A percentile compares a stretch with the other conserved stretches of the same genome.
phyloP scores from a whole-genome alignment of 371 early-diverging fungal species.

The Mortierella sp. region DNA sequence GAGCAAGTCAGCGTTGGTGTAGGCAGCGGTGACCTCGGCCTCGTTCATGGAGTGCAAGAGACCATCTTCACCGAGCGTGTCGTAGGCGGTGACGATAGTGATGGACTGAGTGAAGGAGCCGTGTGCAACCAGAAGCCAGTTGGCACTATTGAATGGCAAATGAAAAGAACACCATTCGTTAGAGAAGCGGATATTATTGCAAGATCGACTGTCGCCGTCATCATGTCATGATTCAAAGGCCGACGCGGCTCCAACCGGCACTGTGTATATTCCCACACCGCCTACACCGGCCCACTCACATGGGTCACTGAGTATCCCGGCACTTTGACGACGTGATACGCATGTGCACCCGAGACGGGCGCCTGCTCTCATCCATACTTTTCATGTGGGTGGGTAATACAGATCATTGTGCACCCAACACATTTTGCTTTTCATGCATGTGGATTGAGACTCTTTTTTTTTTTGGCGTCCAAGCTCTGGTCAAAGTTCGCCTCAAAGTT shows the following conservation, averaged over 20 bases:
- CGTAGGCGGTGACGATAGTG: constrained; percentile 88
- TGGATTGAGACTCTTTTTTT: too few relatives aligned
- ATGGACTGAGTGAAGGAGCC: constrained; percentile 76
- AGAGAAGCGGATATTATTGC: not conserved
- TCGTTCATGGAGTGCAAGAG: constrained; percentile 88
- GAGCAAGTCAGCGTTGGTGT: constrained; percentile 85
- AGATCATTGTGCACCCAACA: too few relatives aligned
- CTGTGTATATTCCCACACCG: not conserved
- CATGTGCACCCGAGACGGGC: too few relatives aligned
- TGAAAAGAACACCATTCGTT: not conserved
- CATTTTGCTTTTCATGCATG: too few relatives aligned
- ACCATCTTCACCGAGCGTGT: constrained; percentile 90
- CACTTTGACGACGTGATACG: too few relatives aligned
- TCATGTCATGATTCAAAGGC: constrained; percentile 9
- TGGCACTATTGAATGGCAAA: constrained; percentile 58
- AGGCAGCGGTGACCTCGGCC: constrained; percentile 79
- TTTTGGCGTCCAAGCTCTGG: too few relatives aligned
- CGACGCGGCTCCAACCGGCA: constrained; percentile 5
- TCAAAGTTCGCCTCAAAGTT: not conserved
- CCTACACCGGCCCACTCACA: constrained; percentile 12
- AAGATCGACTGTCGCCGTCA: too few relatives aligned
- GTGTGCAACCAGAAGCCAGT: constrained; percentile 80
- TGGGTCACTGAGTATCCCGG: too few relatives aligned
- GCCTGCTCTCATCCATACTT: too few relatives aligned
- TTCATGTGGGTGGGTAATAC: too few relatives aligned